These are phyloP conservation scores for Gyrodon lividus DNA, from an alignment of 768 basidiomycete genomes.

Conservation along the genomic window DNA sequence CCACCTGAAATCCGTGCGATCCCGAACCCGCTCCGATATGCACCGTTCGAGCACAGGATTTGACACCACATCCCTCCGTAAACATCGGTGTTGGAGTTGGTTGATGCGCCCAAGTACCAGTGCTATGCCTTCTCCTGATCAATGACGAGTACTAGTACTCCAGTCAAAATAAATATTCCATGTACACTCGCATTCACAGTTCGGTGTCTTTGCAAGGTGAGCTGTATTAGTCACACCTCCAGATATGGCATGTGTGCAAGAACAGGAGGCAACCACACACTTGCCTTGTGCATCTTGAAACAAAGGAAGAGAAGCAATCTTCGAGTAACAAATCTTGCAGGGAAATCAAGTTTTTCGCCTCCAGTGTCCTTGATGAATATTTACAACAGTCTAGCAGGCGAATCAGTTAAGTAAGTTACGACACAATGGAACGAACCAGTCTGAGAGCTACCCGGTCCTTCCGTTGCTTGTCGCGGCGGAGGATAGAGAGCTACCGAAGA, in stretches of 20 bases:
- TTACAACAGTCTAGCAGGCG: constrained; percentile 13
- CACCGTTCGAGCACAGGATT: constrained; percentile 3
- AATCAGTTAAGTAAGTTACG: constrained; percentile 1
- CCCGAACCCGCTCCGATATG: constrained; percentile 22
- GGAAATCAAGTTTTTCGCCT: background rate
- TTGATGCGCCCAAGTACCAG: background rate
- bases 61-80: background rate
- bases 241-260: constrained; percentile 10
- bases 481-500: background rate
- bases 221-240: constrained; percentile 6
- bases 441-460: constrained; percentile 2
- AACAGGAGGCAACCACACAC: constrained; percentile 2
- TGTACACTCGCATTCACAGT: no score
- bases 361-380: background rate
- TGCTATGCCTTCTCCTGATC: background rate
- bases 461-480: constrained; percentile 3
- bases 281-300: constrained; percentile 10
- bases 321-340: constrained; percentile 5
- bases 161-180: no score
- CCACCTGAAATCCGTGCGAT: constrained; percentile 15
- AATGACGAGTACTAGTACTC: no score
- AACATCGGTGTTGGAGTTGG: background rate
- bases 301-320: background rate
- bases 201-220: no score
- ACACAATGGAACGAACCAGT: constrained; percentile 10